Conservation (phyloP, 768 basidiomycete species). For the Sporobolomyces roseus region DNA sequence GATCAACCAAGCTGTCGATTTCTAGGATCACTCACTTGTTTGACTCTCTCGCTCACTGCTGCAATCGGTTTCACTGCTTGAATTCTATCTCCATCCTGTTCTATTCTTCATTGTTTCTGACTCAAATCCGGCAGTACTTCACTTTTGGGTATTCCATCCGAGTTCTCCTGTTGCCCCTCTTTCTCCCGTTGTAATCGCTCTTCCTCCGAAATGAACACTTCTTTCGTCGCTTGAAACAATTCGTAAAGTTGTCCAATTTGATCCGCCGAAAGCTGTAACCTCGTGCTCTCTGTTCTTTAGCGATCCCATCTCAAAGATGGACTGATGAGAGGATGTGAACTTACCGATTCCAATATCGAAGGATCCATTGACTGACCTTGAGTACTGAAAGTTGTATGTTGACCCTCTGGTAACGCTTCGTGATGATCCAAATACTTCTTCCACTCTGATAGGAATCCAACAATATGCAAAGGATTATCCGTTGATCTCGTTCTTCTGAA, state of each 20-base stretch:
- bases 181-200: constrained; percentile 20
- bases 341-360: constrained; percentile 63
- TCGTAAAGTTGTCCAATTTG: constrained; percentile 93
- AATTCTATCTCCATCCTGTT: no score
- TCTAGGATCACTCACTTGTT: no score
- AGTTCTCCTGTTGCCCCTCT: constrained; percentile 19
- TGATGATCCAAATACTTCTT: constrained; percentile 73
- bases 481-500: constrained; percentile 75
- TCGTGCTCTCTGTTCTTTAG: neutral
- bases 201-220: constrained; percentile 44
- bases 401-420: neutral
- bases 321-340: neutral
- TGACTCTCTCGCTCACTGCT: no score
- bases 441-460: constrained; percentile 95
- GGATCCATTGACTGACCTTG: constrained; percentile 57
- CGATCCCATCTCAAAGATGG: neutral
- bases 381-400: neutral
- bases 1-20: no score
- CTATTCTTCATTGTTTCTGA: no score
- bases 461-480: constrained; percentile 82
- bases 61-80: no score
- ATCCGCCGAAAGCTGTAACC: constrained; percentile 71
- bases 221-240: constrained; percentile 84
- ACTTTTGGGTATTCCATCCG: no score
- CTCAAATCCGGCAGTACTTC: constrained; percentile 33